phyloP scores from a whole-genome alignment of 495 filamentous ascomycete species.

The Aspergillus indologenus region DNA sequence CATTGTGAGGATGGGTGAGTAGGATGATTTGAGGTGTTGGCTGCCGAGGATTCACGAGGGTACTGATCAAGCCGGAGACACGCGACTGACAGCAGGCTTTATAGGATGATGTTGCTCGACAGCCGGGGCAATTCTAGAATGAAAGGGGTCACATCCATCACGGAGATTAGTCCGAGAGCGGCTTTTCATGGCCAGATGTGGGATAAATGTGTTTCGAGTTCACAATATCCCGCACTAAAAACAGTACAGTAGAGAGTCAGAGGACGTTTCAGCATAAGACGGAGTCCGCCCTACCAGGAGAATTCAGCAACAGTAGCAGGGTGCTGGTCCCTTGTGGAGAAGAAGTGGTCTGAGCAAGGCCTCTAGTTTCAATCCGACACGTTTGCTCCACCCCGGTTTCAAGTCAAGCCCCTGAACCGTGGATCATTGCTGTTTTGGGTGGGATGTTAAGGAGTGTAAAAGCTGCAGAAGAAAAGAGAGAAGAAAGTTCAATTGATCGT shows the following conservation, averaged over 20 bases:
- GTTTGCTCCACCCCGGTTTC: background rate
- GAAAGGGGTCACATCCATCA: background rate
- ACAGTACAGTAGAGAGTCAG: background rate
- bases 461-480: too few relatives aligned
- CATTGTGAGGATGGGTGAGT: background rate
- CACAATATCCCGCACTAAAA: too few relatives aligned
- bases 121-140: too few relatives aligned
- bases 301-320: background rate
- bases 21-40: background rate
- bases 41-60: background rate
- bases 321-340: background rate
- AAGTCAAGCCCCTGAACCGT: background rate
- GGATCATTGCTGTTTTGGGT: background rate
- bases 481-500: too few relatives aligned
- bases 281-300: background rate
- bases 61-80: too few relatives aligned
- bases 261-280: background rate
- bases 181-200: background rate
- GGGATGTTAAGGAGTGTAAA: too few relatives aligned
- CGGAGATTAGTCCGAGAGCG: background rate
- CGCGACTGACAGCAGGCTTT: too few relatives aligned
- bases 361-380: conserved; percentile 5
- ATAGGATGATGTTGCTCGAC: background rate
- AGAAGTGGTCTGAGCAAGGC: background rate
- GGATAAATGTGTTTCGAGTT: background rate